Base-by-base conservation (phyloP, 768 basidiomycete genomes). In the Suillus subluteus region DNA sequence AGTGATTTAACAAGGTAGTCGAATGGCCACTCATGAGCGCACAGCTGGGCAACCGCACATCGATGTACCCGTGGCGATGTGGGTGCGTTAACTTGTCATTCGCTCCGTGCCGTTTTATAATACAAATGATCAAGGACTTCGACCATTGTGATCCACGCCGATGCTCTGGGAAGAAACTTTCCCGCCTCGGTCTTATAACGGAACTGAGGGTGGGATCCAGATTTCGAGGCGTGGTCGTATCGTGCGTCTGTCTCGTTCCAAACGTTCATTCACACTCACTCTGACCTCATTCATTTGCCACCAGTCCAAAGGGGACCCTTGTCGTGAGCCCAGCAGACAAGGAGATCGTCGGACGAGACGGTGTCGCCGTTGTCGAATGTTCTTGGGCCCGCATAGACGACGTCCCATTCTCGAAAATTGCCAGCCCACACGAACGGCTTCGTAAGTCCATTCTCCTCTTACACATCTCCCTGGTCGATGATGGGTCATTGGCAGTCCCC, bases 341-440 rank as follows among this genome's bases (percentile, higher is more conserved):
- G n/a, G 89, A 91, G 6, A 87, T 96, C 65, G 82, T 99, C 11
- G 80, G 85, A 0, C 81, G 83, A 55, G 81, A 82, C 41, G 98
- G 98, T 0, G 79, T 98, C 6, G 98, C 97, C 1, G 98, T 99
- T n/a, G 94, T 99, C 2, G 98, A 99, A 75, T 99, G 97, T 76
- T 97, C 95, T 4, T 99, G 98, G 98, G 97, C 98, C 1, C 87
- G 96, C 26, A 79, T 99, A 9, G 94, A 94, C 56, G 98, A 99
- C 65, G 90, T 99, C 9, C 98, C 98, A 1, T 99, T 98, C 74
- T 82, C 84, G 62, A 99, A 98, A 80, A 97, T 99, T 68, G 85
- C 91, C 6, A 95, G 94, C 69, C 95, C 97, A 1, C 86, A 99
- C 71, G 98, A 99, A 81, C 86, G 98, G 11, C 75, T 99, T 54